phyloP scores from a whole-genome alignment of 2,329 filamentous ascomycete genomes.

The Dactylellina sp. region DNA sequence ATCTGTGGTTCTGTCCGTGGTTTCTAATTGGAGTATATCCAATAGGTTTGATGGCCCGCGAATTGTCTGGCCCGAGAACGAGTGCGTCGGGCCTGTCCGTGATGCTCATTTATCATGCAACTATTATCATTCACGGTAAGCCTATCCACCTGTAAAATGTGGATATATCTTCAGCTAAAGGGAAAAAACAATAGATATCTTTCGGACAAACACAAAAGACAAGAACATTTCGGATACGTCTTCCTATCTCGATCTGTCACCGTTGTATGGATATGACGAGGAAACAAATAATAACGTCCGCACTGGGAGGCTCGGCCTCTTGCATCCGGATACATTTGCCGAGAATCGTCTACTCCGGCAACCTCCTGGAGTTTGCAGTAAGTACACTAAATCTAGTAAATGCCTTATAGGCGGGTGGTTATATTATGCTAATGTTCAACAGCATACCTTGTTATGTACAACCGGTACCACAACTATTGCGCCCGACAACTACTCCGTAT shows the following conservation, averaged over 20 bases:
- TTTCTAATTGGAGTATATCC: not conserved
- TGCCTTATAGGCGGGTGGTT: too few relatives aligned
- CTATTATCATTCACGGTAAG: conserved; percentile 72
- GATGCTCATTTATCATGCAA: conserved; percentile 79
- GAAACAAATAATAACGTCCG: conserved; percentile 73
- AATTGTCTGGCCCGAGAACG: conserved; percentile 68
- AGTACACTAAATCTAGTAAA: conserved; percentile 62
- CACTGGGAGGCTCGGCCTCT: conserved; percentile 73
- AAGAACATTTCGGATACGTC: conserved; percentile 75
- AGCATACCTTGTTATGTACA: conserved; percentile 72
- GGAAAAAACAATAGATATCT: conserved; percentile 68
- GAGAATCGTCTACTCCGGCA: conserved; percentile 75
- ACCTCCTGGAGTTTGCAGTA: conserved; percentile 75
- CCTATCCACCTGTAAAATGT: conserved; percentile 11
- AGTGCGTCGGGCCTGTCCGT: conserved; percentile 80
- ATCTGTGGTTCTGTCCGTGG: not conserved
- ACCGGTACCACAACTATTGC: conserved; percentile 76
- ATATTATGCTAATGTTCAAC: not conserved
- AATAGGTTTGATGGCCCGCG: conserved; percentile 71
- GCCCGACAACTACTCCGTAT: conserved; percentile 73
- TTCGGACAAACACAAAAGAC: conserved; percentile 74
- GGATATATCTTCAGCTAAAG: not conserved
- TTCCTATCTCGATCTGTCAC: conserved; percentile 79
- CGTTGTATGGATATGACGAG: conserved; percentile 77
- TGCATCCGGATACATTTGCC: conserved; percentile 78